These are phyloP conservation scores for Zygnema cylindricum DNA, from an alignment of 139 green algal species.

Conservation along the genomic window DNA sequence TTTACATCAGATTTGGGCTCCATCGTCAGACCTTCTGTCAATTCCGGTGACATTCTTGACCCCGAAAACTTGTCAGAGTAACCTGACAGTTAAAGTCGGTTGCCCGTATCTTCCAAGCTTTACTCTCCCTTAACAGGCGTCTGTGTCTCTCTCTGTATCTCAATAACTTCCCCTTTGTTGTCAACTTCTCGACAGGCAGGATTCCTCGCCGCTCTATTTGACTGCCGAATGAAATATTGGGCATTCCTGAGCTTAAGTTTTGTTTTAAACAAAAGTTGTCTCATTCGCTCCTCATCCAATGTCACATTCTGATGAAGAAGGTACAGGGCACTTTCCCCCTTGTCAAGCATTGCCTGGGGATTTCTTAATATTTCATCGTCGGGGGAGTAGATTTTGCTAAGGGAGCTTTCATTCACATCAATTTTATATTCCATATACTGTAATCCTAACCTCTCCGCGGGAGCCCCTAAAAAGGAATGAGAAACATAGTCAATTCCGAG, in stretches of 20 bases:
- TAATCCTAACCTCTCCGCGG: neutral
- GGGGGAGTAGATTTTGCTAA: conserved; percentile 12
- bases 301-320: conserved; percentile 26
- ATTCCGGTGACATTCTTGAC: no score
- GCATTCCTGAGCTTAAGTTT: neutral
- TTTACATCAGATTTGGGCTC: no score
- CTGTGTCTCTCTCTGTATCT: neutral
- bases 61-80: no score
- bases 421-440: conserved; percentile 39
- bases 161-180: neutral
- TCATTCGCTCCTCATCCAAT: conserved; percentile 7
- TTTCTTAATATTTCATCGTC: conserved; percentile 16
- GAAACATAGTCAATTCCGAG: neutral
- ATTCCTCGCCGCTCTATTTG: neutral
- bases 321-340: neutral
- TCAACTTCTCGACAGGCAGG: neutral
- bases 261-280: neutral
- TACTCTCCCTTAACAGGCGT: neutral
- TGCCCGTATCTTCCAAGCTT: neutral
- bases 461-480: conserved; percentile 6
- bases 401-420: neutral
- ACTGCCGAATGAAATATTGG: neutral
- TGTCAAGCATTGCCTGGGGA: neutral
- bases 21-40: no score
- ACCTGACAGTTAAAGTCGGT: no score